Conservation (phyloP, 139 green algal species). For the Asterochloris sp. region DNA sequence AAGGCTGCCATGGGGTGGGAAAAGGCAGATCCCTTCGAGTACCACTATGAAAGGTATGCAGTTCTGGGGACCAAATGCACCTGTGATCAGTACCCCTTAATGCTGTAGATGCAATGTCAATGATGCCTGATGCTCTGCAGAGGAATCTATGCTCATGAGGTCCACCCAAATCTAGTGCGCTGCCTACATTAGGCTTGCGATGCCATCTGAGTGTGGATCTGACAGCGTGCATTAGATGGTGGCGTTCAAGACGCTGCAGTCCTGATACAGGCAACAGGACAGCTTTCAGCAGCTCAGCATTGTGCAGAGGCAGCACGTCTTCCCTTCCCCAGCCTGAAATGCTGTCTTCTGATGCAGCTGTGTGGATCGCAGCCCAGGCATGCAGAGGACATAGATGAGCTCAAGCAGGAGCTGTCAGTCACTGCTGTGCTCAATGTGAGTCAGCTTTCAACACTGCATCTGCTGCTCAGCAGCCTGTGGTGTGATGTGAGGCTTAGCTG, state of each 20-base stretch:
- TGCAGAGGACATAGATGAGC: conserved; percentile 43
- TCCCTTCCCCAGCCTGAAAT: background rate
- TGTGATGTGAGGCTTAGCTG: background rate
- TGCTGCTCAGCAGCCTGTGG: background rate
- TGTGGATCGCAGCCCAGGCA: conserved; percentile 60
- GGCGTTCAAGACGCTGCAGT: background rate
- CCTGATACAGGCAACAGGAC: background rate
- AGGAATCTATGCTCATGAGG: conserved; percentile 10
- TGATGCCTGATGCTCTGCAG: background rate
- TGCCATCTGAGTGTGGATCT: background rate
- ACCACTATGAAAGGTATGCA: background rate
- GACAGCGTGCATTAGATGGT: background rate
- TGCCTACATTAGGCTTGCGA: background rate
- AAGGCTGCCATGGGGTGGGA: conserved; percentile 12
- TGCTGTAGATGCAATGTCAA: no score
- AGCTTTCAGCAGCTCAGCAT: background rate
- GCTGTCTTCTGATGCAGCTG: conserved; percentile 27
- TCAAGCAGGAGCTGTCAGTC: conserved; percentile 27
- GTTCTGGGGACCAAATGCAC: no score
- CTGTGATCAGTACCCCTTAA: no score
- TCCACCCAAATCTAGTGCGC: background rate
- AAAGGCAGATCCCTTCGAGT: conserved; percentile 12
- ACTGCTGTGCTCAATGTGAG: conserved; percentile 25
- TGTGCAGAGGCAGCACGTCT: background rate
- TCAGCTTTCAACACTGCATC: background rate